Conservation (phyloP, 169 alveolate genomes). For the Eimeria necatrix region DNA sequence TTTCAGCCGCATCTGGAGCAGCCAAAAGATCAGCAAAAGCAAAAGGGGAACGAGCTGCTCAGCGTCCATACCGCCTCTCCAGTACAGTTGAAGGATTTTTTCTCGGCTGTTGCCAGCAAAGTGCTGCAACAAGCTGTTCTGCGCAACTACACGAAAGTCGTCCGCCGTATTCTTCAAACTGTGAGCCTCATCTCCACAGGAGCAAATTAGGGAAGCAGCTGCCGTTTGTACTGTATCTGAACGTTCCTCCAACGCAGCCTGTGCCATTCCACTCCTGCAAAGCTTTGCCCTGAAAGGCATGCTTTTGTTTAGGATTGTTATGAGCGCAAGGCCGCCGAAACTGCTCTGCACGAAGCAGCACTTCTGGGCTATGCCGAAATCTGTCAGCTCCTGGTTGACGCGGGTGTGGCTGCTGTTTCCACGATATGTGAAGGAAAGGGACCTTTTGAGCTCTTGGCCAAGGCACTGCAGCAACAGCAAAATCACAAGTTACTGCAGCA, state of each 20-base stretch:
- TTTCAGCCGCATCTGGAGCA: neutral
- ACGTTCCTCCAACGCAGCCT: neutral
- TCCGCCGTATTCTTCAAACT: slow-evolving; percentile 20
- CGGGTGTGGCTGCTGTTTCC: slow-evolving; percentile 17
- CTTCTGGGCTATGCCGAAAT: slow-evolving; percentile 17
- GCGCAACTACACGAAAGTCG: slow-evolving; percentile 31
- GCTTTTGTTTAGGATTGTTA: neutral
- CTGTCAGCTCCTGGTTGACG: slow-evolving; percentile 53
- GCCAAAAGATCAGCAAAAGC: neutral
- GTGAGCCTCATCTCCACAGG: neutral
- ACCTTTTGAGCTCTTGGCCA: slow-evolving; percentile 49
- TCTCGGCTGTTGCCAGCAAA: slow-evolving; percentile 25
- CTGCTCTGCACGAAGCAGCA: slow-evolving; percentile 33
- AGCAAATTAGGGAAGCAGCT: neutral
- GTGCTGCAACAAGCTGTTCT: slow-evolving; percentile 47
- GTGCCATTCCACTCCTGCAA: too few species aligned
- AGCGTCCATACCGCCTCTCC: slow-evolving; percentile 24
- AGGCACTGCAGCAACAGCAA: slow-evolving; percentile 68
- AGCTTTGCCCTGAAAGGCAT: neutral
- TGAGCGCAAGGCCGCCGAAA: slow-evolving; percentile 44
- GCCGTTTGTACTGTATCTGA: neutral
- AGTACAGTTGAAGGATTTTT: slow-evolving; percentile 21
- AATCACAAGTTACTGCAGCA: slow-evolving; percentile 54
- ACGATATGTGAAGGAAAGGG: slow-evolving; percentile 1
- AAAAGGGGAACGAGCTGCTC: neutral